phyloP scores from a whole-genome alignment of 805 yeast genomes.

The Tetrapisispora arboricola region DNA sequence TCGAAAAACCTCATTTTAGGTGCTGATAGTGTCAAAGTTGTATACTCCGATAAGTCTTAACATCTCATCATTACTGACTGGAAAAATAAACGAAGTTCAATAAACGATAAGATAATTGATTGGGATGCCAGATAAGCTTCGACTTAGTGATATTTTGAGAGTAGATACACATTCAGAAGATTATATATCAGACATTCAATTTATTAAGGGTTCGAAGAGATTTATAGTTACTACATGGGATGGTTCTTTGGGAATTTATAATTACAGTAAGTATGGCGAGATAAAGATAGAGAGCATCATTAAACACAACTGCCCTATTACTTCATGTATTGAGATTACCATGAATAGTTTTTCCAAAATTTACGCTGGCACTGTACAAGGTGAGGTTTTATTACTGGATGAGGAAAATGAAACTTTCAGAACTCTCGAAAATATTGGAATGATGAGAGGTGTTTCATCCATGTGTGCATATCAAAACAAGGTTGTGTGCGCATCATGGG shows the following conservation, averaged over 20 bases:
- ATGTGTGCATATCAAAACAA: slow-evolving; percentile 12
- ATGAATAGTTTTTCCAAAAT: slow-evolving; percentile 10
- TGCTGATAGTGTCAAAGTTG: too few species aligned
- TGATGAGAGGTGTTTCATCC: slow-evolving; percentile 33
- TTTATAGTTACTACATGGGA: slow-evolving; percentile 53
- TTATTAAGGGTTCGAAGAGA: slow-evolving; percentile 22
- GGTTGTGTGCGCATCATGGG: slow-evolving; percentile 55
- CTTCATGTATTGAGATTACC: slow-evolving; percentile 11
- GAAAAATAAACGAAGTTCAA: too few species aligned
- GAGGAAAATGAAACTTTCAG: slow-evolving; percentile 33
- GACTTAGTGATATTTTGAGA: slow-evolving; percentile 2
- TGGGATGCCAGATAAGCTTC: background rate
- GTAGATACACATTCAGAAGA: slow-evolving; percentile 14
- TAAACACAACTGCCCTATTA: slow-evolving; percentile 9
- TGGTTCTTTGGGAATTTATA: slow-evolving; percentile 35
- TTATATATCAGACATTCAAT: slow-evolving; percentile 20
- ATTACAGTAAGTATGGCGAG: background rate
- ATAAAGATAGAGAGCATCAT: slow-evolving; percentile 1
- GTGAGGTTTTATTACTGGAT: slow-evolving; percentile 44
- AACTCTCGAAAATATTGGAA: slow-evolving; percentile 24
- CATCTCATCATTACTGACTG: too few species aligned
- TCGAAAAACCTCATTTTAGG: too few species aligned
- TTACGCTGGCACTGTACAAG: slow-evolving; percentile 44
- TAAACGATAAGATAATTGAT: background rate
- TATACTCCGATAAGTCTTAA: too few species aligned